Evolutionary conservation across 139 green algal species (phyloP).

Genomic region (Micractinium conductrix): DNA sequence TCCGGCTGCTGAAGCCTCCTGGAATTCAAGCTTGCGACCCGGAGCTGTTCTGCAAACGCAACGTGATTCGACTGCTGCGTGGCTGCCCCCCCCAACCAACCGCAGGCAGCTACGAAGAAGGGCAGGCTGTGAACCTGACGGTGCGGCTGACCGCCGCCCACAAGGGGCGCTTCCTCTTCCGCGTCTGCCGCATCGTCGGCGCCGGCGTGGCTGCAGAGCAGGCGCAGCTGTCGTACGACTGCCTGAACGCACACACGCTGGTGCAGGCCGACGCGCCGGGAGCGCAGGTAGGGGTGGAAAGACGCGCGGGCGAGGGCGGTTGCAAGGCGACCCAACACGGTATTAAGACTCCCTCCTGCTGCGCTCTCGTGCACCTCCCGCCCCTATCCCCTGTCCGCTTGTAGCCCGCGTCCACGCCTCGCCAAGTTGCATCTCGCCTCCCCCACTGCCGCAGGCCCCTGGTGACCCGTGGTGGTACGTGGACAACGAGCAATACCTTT

Average conservation of each 20-base stretch:
- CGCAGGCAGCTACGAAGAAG: conserved; percentile 31
- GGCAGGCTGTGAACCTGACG: conserved; percentile 37
- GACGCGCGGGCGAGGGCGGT: no score
- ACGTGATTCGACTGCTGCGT: no score
- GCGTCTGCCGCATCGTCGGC: conserved; percentile 35
- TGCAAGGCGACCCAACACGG: no score
- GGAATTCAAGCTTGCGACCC: no score
- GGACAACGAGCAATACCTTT: neutral
- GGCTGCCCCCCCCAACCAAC: no score
- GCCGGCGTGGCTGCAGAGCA: conserved; percentile 14
- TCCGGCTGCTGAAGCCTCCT: no score
- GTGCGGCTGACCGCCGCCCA: conserved; percentile 52
- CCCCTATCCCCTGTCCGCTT: no score
- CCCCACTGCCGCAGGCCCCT: neutral
- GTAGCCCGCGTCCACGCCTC: no score
- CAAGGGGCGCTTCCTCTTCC: conserved; percentile 50
- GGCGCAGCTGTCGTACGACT: conserved; percentile 41
- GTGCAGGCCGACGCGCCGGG: conserved; percentile 35
- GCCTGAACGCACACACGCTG: conserved; percentile 35
- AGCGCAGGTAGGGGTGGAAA: neutral
- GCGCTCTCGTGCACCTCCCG: no score
- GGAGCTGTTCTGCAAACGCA: no score
- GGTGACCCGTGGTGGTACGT: neutral
- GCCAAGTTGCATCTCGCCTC: no score
- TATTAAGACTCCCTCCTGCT: no score